A percentile compares a stretch with the other conserved stretches of the same genome.
phyloP scores from a whole-genome alignment of 2,329 filamentous ascomycete species.

The Neobulgaria alba region DNA sequence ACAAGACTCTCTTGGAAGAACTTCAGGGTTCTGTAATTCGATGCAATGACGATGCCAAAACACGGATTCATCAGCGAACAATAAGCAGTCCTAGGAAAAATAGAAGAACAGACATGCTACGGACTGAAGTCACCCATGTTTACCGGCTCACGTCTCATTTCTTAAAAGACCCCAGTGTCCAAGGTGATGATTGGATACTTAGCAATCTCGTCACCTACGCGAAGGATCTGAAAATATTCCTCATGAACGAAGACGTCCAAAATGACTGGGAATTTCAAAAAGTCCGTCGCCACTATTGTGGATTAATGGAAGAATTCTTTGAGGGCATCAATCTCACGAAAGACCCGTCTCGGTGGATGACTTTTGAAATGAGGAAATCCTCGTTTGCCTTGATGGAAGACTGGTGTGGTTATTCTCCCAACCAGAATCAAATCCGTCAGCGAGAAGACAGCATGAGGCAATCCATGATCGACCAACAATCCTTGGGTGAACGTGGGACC shows the following conservation, averaged over 20 bases:
- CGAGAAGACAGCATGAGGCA: constrained; percentile 83
- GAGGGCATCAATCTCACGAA: constrained; percentile 80
- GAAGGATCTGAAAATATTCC: constrained; percentile 84
- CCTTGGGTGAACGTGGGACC: constrained; percentile 63
- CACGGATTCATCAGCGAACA: constrained; percentile 77
- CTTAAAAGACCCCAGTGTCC: constrained; percentile 67
- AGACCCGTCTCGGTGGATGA: constrained; percentile 89
- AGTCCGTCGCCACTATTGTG: constrained; percentile 86
- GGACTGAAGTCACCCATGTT: constrained; percentile 92
- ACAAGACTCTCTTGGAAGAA: constrained; percentile 81
- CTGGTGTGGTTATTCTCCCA: constrained; percentile 96
- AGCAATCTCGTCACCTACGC: constrained; percentile 83
- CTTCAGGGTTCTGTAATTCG: constrained; percentile 77
- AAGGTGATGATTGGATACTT: constrained; percentile 82
- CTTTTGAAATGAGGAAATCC: constrained; percentile 91
- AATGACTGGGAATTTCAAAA: constrained; percentile 93
- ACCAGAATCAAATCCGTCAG: constrained; percentile 71
- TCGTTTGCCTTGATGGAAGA: constrained; percentile 97
- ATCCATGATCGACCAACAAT: constrained; percentile 71
- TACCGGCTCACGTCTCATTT: constrained; percentile 93
- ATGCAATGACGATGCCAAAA: constrained; percentile 82
- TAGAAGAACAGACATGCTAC: constrained; percentile 73
- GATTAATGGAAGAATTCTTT: constrained; percentile 85
- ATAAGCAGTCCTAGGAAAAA: constrained; percentile 76
- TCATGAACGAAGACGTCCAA: constrained; percentile 92